These are phyloP conservation scores for Calocybe indica DNA, from an alignment of 768 basidiomycete species.

Conservation along the genomic window DNA sequence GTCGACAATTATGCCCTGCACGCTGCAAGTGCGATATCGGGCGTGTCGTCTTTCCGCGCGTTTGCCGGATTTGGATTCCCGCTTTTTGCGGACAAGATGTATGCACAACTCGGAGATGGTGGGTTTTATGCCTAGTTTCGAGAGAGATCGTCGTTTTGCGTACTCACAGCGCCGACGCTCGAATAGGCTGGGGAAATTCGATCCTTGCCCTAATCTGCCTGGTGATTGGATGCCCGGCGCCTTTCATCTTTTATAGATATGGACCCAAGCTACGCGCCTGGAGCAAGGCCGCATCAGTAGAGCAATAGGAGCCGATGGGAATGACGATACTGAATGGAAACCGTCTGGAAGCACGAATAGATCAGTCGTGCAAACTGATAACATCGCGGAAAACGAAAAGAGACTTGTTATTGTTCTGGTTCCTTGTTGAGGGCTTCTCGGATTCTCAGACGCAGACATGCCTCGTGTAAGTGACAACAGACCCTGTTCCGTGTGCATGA, in stretches of 20 bases:
- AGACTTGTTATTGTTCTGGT: no score
- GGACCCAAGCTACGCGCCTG: slow-evolving; percentile 29
- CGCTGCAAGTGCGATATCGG: slow-evolving; percentile 53
- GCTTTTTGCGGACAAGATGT: slow-evolving; percentile 57
- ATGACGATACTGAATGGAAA: no score
- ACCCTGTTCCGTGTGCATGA: no score
- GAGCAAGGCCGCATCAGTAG: slow-evolving; percentile 29
- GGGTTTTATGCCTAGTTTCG: slow-evolving; percentile 2
- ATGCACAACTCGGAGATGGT: slow-evolving; percentile 40
- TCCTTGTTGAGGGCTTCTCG: no score
- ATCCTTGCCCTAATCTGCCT: slow-evolving; percentile 48
- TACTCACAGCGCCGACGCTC: slow-evolving; percentile 6
- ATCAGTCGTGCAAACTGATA: no score
- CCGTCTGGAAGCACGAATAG: no score
- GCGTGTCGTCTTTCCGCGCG: slow-evolving; percentile 47
- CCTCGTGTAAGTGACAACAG: no score
- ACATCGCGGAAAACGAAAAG: no score
- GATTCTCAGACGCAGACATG: no score
- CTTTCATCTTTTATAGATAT: slow-evolving; percentile 35
- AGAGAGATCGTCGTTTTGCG: background rate
- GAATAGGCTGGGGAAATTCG: slow-evolving; percentile 45
- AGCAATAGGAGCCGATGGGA: slow-evolving; percentile 10
- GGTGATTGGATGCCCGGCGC: slow-evolving; percentile 46
- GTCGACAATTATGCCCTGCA: slow-evolving; percentile 83
- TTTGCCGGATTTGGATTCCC: slow-evolving; percentile 61